phyloP scores from a whole-genome alignment of 345 rosid genomes.

The Eucalyptus brandiana region DNA sequence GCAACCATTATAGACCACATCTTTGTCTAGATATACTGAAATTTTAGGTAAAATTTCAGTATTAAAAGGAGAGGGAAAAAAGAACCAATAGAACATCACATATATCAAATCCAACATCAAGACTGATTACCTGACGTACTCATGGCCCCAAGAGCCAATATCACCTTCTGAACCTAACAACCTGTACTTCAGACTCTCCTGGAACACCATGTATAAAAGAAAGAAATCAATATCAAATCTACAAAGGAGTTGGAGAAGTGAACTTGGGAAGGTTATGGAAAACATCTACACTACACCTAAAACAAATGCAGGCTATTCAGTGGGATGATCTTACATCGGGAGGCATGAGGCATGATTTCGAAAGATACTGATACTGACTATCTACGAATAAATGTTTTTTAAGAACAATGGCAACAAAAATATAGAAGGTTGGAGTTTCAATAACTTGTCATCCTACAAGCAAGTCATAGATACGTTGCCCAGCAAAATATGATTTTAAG shows the following conservation, averaged over 20 bases:
- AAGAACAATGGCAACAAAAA: neutral
- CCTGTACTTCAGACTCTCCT: slow-evolving; percentile 91
- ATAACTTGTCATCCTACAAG: neutral
- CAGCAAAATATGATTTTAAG: neutral
- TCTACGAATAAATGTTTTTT: neutral
- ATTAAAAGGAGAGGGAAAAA: neutral
- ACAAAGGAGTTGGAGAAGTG: neutral
- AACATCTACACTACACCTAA: neutral
- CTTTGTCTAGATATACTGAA: neutral
- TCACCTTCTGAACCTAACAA: slow-evolving; percentile 83
- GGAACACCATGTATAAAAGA: neutral
- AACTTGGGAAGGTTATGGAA: neutral
- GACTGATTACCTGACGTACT: slow-evolving; percentile 68
- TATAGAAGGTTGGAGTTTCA: neutral
- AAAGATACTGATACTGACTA: neutral
- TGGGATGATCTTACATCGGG: neutral
- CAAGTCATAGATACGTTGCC: neutral
- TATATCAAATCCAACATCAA: neutral
- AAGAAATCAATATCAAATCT: neutral
- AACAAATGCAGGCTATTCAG: neutral
- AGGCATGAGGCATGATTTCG: neutral
- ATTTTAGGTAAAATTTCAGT: neutral
- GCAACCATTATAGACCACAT: neutral
- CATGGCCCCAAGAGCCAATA: slow-evolving; percentile 98
- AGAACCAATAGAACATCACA: neutral